phyloP scores from a whole-genome alignment of 2,329 filamentous ascomycete species.

The Fusarium albosuccineum region DNA sequence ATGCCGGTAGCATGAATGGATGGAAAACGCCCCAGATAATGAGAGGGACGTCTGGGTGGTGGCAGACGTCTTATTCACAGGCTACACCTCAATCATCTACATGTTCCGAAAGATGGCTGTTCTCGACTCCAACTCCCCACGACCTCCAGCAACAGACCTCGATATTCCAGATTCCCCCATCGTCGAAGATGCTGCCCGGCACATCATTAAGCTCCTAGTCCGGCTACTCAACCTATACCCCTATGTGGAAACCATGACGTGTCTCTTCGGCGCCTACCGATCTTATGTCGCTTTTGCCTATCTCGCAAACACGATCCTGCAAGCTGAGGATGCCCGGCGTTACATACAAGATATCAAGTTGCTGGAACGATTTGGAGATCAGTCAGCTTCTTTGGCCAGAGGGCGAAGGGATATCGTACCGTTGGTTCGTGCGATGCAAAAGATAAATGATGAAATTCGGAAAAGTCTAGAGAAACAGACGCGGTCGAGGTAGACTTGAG shows the following conservation, averaged over 20 bases:
- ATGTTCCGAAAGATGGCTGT: slow-evolving; percentile 51
- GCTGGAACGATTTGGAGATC: slow-evolving; percentile 34
- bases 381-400: slow-evolving; percentile 33
- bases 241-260: slow-evolving; percentile 42
- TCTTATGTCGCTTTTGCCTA: slow-evolving; percentile 48
- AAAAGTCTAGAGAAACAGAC: slow-evolving; percentile 15
- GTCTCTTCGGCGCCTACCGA: slow-evolving; percentile 45
- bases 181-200: slow-evolving; percentile 44
- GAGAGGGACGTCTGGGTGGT: slow-evolving; percentile 46
- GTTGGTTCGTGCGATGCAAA: slow-evolving; percentile 45
- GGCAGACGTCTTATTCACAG: slow-evolving; percentile 47
- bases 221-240: slow-evolving; percentile 39
- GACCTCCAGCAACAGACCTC: slow-evolving; percentile 43
- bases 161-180: slow-evolving; percentile 49
- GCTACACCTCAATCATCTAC: slow-evolving; percentile 50
- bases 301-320: slow-evolving; percentile 42
- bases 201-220: slow-evolving; percentile 37
- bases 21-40: slow-evolving; percentile 32
- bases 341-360: slow-evolving; percentile 40
- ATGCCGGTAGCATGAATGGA: slow-evolving; percentile 40
- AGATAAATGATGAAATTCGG: slow-evolving; percentile 43
- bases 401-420: slow-evolving; percentile 45
- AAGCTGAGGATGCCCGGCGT: slow-evolving; percentile 23
- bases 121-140: slow-evolving; percentile 45
- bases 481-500: neutral